These are phyloP conservation scores for Apiospora malaysiana DNA, from an alignment of 2,329 filamentous ascomycete genomes.

Conservation along the genomic window DNA sequence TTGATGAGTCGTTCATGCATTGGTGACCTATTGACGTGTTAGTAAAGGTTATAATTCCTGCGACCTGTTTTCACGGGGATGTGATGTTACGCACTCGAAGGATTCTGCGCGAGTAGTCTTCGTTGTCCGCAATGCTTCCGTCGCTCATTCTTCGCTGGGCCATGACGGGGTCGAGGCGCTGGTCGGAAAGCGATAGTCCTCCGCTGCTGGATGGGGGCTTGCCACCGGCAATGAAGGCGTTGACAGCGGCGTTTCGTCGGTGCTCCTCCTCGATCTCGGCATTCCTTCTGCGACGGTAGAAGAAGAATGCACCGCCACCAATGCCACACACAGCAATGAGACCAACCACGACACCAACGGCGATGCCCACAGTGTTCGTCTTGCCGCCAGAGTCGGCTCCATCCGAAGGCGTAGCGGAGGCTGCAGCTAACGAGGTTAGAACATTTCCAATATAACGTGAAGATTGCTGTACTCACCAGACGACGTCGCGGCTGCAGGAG, in stretches of 20 bases:
- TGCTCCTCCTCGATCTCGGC: conserved; percentile 84
- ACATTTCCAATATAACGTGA: no score
- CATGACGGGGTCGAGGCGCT: conserved; percentile 86
- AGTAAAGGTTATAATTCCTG: conserved; percentile 19
- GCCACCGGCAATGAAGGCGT: conserved; percentile 72
- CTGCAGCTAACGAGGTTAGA: conserved; percentile 21
- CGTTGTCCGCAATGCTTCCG: conserved; percentile 95
- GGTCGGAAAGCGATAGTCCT: conserved; percentile 76
- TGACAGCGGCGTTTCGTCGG: conserved; percentile 79
- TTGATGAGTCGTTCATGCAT: conserved; percentile 35
- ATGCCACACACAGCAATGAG: conserved; percentile 72
- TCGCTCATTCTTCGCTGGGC: conserved; percentile 85
- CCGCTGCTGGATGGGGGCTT: conserved; percentile 69
- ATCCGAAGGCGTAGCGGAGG: conserved; percentile 36
- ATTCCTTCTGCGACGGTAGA: conserved; percentile 76
- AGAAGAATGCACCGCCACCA: conserved; percentile 74
- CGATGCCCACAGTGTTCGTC: conserved; percentile 82
- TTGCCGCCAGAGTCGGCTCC: conserved; percentile 32
- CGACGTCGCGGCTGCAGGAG: conserved; percentile 15
- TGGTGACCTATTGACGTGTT: conserved; percentile 38
- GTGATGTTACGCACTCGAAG: conserved; percentile 72
- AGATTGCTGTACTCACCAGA: neutral
- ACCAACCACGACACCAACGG: conserved; percentile 85
- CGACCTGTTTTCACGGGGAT: no score
- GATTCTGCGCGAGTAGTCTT: conserved; percentile 95